A percentile compares a stretch with the other conserved stretches of the same genome.
Evolutionary conservation across 495 filamentous ascomycete species (phyloP).

Genomic region (Letharia lupina): DNA sequence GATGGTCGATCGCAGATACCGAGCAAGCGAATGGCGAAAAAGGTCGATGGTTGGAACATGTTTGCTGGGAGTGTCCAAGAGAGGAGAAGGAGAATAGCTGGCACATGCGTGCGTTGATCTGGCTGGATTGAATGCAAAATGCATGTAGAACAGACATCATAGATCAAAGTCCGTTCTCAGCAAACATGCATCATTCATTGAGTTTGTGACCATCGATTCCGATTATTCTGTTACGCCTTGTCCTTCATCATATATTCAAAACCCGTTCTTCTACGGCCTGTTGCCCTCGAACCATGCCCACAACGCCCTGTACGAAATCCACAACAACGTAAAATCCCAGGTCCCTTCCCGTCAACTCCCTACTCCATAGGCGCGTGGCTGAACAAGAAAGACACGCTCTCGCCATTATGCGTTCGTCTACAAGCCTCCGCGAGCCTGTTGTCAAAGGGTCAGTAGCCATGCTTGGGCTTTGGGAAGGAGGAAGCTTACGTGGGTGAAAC

Average conservation of each 20-base stretch:
- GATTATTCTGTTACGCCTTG: neutral
- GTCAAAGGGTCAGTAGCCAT: neutral
- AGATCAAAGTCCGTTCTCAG: conserved; percentile 12
- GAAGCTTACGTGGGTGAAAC: conserved; percentile 62
- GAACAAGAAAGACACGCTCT: conserved; percentile 89
- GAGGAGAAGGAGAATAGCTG: conserved; percentile 8
- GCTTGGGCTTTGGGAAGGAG: conserved; percentile 10
- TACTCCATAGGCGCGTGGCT: conserved; percentile 60
- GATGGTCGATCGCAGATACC: conserved; percentile 26
- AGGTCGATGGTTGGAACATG: neutral
- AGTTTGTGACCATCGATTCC: neutral
- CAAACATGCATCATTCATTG: neutral
- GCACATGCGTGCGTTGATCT: conserved; percentile 7
- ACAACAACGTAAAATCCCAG: neutral
- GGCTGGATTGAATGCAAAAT: conserved; percentile 10
- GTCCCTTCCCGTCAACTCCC: conserved; percentile 17
- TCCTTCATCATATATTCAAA: neutral
- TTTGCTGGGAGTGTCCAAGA: neutral
- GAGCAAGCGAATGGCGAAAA: conserved; percentile 3
- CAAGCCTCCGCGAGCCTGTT: conserved; percentile 38
- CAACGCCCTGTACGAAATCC: neutral
- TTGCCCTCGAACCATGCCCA: neutral
- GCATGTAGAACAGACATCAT: conserved; percentile 19
- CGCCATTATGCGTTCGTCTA: conserved; percentile 90
- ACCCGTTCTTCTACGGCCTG: neutral